phyloP scores from a whole-genome alignment of 257 asterid species.

The Primulina tabacum region DNA sequence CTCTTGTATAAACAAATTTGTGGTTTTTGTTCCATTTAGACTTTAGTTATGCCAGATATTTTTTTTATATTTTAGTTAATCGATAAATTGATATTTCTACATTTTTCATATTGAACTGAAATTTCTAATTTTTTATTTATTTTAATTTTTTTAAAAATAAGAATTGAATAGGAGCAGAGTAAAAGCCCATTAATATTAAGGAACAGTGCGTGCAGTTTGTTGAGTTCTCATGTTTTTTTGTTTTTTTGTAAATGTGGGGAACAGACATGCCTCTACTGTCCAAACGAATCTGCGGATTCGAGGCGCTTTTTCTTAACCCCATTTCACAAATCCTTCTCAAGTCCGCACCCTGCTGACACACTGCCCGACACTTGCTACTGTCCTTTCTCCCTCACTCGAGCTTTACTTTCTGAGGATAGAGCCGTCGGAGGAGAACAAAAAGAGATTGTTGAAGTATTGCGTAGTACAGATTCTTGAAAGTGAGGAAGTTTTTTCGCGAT shows the following conservation, averaged over 20 bases:
- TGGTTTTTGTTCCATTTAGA: too few species aligned
- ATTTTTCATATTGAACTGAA: too few species aligned
- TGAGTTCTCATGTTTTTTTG: too few species aligned
- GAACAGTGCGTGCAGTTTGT: neutral
- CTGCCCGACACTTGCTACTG: conserved; percentile 29
- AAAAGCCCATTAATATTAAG: too few species aligned
- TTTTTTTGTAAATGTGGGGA: neutral
- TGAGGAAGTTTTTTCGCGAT: neutral
- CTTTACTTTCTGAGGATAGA: conserved; percentile 23
- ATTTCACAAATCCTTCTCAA: conserved; percentile 42
- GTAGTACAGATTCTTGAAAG: neutral
- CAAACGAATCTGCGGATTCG: conserved; percentile 44
- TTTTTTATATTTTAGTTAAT: too few species aligned
- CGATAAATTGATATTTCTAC: too few species aligned
- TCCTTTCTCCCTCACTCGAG: conserved; percentile 21
- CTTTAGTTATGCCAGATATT: too few species aligned
- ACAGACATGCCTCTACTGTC: conserved; percentile 37
- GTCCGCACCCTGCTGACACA: conserved; percentile 69
- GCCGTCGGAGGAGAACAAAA: conserved; percentile 24
- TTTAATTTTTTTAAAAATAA: too few species aligned
- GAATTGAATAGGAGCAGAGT: too few species aligned
- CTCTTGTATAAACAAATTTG: too few species aligned
- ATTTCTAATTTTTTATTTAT: too few species aligned
- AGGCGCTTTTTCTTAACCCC: conserved; percentile 26
- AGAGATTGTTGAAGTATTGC: neutral